Evolutionary conservation across 305 asterid genomes (phyloP).

Genomic region (Fraxinus platypoda): DNA sequence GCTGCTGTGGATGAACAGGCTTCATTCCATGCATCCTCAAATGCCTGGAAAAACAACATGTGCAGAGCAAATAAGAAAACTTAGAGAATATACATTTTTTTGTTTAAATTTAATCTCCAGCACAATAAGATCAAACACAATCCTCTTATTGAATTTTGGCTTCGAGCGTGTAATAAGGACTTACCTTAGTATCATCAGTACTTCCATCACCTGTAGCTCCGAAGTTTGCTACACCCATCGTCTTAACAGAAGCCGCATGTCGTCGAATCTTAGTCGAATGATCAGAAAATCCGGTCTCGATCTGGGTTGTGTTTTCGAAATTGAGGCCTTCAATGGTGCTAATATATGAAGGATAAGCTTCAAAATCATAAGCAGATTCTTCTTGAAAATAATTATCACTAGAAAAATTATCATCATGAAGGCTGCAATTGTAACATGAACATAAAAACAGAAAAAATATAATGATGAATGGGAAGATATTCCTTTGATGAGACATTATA

Average conservation of each 20-base stretch:
- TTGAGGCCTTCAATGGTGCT: slow-evolving; percentile 14
- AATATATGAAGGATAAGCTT: slow-evolving; percentile 41
- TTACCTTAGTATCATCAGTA: slow-evolving; percentile 61
- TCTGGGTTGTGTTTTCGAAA: slow-evolving; percentile 3
- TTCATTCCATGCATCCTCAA: slow-evolving; percentile 57
- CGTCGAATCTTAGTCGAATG: slow-evolving; percentile 13
- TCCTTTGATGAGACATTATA: slow-evolving; percentile 30
- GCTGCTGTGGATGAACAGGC: slow-evolving; percentile 53
- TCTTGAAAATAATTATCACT: slow-evolving; percentile 21
- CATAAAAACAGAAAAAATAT: slow-evolving; percentile 13
- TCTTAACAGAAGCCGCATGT: slow-evolving; percentile 16
- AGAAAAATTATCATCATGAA: slow-evolving; percentile 1
- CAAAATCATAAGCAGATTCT: slow-evolving; percentile 37
- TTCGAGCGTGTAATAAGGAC: neutral
- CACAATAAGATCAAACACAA: neutral
- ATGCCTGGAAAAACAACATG: slow-evolving; percentile 47
- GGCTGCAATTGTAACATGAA: slow-evolving; percentile 24
- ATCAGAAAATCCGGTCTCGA: neutral
- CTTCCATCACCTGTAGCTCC: slow-evolving; percentile 84
- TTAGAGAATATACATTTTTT: neutral
- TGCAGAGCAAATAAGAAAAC: neutral
- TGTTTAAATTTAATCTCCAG: neutral
- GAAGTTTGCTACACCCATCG: slow-evolving; percentile 39
- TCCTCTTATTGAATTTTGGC: neutral
- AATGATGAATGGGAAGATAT: slow-evolving; percentile 18